Percentiles rank a stretch among this genome's conserved stretches.
phyloP scores from a whole-genome alignment of 2,329 filamentous ascomycete species.

The Ceratocystis smalleyi region DNA sequence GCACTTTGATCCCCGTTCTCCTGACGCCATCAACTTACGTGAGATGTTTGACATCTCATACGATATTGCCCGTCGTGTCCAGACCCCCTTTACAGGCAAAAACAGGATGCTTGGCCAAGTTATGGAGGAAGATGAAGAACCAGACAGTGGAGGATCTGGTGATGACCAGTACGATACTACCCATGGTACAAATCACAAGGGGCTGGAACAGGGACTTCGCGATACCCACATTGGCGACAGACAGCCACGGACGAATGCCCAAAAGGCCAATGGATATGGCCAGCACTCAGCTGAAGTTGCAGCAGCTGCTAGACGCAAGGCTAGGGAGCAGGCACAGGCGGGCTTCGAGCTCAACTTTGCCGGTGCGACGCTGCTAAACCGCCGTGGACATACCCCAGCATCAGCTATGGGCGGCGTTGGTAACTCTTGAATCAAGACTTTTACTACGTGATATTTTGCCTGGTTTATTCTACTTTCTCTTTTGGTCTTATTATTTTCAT shows the following conservation, averaged over 20 bases:
- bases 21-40: constrained; percentile 83
- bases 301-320: constrained; percentile 67
- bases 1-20: constrained; percentile 84
- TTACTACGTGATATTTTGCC: background rate
- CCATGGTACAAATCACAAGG: constrained; percentile 34
- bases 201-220: constrained; percentile 75
- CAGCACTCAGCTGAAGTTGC: constrained; percentile 77
- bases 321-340: constrained; percentile 51
- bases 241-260: constrained; percentile 33
- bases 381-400: constrained; percentile 40
- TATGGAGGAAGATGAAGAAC: constrained; percentile 52
- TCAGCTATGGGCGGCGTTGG: constrained; percentile 24
- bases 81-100: constrained; percentile 83
- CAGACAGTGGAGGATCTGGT: constrained; percentile 23
- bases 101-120: constrained; percentile 54
- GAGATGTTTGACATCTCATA: constrained; percentile 99
- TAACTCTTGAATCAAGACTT: background rate
- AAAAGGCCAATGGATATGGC: constrained; percentile 53
- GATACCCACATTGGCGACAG: constrained; percentile 58
- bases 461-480: constrained; percentile 7
- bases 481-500: background rate
- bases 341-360: constrained; percentile 89
- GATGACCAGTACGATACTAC: constrained; percentile 28
- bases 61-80: constrained; percentile 89
- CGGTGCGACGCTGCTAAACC: constrained; percentile 74